A percentile compares a stretch with the other conserved stretches of the same genome.
These are phyloP conservation scores for Teratosphaeria destructans DNA, from an alignment of 2,329 filamentous ascomycete species.

Conservation along the genomic window DNA sequence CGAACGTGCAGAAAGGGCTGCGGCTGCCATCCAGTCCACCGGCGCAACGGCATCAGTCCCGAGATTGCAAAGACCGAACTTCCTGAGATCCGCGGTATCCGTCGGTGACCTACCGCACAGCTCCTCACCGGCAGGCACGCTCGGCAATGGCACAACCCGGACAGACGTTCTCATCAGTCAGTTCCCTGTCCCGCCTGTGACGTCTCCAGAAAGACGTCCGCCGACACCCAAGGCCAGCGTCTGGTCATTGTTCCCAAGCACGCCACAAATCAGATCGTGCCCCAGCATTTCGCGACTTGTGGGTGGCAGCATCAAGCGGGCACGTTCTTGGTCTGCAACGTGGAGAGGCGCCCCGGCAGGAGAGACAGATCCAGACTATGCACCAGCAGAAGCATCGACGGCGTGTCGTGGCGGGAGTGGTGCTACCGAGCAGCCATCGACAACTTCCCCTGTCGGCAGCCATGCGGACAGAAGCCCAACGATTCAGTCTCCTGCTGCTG, in stretches of 20 bases:
- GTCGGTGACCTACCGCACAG: not conserved
- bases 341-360: not conserved
- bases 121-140: not conserved
- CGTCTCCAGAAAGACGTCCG: not conserved
- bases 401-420: not conserved
- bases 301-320: not conserved
- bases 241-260: slow-evolving; percentile 6
- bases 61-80: not conserved
- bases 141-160: slow-evolving; percentile 7
- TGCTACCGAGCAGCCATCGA: not conserved
- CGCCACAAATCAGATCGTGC: slow-evolving; percentile 2
- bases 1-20: slow-evolving; percentile 5
- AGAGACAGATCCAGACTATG: not conserved
- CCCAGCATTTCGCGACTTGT: not conserved
- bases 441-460: not conserved
- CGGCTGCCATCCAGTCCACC: not conserved
- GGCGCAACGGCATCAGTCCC: not conserved
- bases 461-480: not conserved
- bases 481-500: not conserved
- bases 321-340: not conserved
- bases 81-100: not conserved
- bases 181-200: slow-evolving; percentile 15
- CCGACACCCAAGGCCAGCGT: not conserved
- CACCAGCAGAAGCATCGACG: not conserved
- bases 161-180: slow-evolving; percentile 14